Evolutionary conservation across 2,329 filamentous ascomycete genomes (phyloP).

Genomic region (Trichoderma sp.): DNA sequence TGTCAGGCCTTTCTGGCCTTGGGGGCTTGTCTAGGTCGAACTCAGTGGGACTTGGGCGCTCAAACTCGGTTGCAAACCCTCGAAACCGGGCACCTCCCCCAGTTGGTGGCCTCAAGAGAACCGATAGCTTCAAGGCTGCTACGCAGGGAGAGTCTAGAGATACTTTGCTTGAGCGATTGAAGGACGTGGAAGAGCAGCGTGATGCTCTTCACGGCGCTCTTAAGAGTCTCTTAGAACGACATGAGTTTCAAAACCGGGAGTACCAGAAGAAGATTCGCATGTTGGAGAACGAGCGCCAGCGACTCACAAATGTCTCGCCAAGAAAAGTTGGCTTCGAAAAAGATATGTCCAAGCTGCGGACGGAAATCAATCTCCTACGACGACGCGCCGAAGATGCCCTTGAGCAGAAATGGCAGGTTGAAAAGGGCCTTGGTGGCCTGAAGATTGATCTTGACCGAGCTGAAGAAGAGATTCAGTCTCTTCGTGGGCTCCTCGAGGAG

Average conservation of each 20-base stretch:
- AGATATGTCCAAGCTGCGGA: conserved; percentile 76
- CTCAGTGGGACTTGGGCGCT: conserved; percentile 65
- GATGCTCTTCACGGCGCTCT: conserved; percentile 89
- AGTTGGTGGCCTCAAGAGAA: conserved; percentile 54
- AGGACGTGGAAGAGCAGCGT: conserved; percentile 90
- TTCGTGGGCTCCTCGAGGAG: conserved; percentile 76
- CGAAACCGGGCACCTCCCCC: conserved; percentile 42
- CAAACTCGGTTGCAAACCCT: conserved; percentile 66
- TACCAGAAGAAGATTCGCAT: conserved; percentile 77
- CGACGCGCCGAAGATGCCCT: conserved; percentile 90
- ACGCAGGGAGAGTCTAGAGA: conserved; percentile 61
- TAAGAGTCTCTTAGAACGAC: conserved; percentile 80
- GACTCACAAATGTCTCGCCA: conserved; percentile 67
- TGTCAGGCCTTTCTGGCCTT: background rate
- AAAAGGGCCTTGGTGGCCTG: conserved; percentile 82
- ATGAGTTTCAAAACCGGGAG: conserved; percentile 80
- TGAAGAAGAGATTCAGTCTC: conserved; percentile 85
- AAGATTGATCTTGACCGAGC: conserved; percentile 98
- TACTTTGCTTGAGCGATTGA: conserved; percentile 73
- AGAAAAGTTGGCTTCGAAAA: conserved; percentile 78
- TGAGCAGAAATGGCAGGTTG: conserved; percentile 94
- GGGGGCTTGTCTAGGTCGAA: conserved; percentile 62
- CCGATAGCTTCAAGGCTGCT: conserved; percentile 56
- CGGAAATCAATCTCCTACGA: conserved; percentile 81
- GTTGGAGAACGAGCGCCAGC: conserved; percentile 77